Base-by-base conservation (phyloP, 768 basidiomycete genomes). In the Suillus spraguei region DNA sequence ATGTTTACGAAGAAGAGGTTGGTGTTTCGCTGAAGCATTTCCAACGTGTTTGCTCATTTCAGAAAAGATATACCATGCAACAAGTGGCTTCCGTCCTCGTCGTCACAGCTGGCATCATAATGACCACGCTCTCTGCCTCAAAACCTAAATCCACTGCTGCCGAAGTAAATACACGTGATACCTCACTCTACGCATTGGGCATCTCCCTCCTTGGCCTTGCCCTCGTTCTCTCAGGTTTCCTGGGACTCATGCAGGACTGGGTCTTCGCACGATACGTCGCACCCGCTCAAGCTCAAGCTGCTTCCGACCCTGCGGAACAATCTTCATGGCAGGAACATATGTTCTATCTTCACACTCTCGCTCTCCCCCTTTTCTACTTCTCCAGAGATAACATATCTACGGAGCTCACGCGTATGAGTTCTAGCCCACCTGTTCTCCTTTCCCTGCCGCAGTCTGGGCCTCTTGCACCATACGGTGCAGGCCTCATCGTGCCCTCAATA, bases 331-430 rank as follows among this genome's bases (percentile, higher is more conserved):
- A 90, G 70, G 95, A 97, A 76, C 89, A 87, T 58, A 87, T 98
- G 85, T 98, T 97, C 78, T 98, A 95, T 78, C 82, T 92, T 24
- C 93, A 95, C 75, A 86, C 89, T 69, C 84, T 94, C 60, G 85
- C 88, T 14, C 81, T 95, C 14, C 93, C 92, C 7, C 82, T 94
- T 81, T 94, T 95, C 78, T 64, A 83, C 63, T 85, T 85, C 62
- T 78, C 91, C 44, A 77, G 85, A 1, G 68, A 78, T 22, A 85
- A 84, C 69, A 79, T 94, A 62, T 49, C 69, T 9, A 62, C 69
- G 17, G 71, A 71, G 33, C 59, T 76, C 41, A 49, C 54, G 1
- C 62, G 64, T 0, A 47, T 69, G 60, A 49, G 16, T 39, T 17
- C 64, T 42, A 66, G 71, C 20, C 63, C 71, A 2, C 14, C 4